These are phyloP conservation scores for Sequoiadendron giganteum DNA, from an alignment of 75 land plant species.

Conservation along the genomic window DNA sequence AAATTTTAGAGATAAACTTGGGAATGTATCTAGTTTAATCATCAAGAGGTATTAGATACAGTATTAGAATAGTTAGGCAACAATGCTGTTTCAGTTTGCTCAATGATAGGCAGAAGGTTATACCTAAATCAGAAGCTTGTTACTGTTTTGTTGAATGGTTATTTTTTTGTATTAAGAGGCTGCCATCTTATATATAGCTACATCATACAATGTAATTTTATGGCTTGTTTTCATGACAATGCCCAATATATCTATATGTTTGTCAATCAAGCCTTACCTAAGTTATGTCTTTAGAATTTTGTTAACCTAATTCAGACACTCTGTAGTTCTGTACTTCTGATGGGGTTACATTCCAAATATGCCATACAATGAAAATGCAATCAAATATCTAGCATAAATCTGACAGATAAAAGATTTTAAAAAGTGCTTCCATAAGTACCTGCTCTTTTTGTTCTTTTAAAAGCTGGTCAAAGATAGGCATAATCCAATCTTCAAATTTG, in stretches of 20 bases:
- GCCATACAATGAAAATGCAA: not conserved
- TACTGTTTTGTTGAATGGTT: too few relatives aligned
- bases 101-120: too few relatives aligned
- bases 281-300: not conserved
- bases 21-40: too few relatives aligned
- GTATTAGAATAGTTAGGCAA: too few relatives aligned
- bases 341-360: not conserved
- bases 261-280: not conserved
- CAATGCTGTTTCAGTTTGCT: too few relatives aligned
- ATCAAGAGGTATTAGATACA: too few relatives aligned
- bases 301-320: not conserved
- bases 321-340: not conserved
- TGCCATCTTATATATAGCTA: too few relatives aligned
- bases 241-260: not conserved
- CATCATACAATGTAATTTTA: too few relatives aligned
- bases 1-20: too few relatives aligned
- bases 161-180: too few relatives aligned
- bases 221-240: too few relatives aligned
- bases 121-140: too few relatives aligned
- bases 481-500: constrained; percentile 95
- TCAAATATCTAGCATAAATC: not conserved
- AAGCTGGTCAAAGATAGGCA: constrained; percentile 88
- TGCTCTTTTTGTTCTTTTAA: constrained; percentile 66
- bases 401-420: not conserved
- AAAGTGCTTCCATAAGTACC: constrained; percentile 24